Conservation (phyloP, 495 filamentous ascomycete genomes). For the Aspergillus panamensis region DNA sequence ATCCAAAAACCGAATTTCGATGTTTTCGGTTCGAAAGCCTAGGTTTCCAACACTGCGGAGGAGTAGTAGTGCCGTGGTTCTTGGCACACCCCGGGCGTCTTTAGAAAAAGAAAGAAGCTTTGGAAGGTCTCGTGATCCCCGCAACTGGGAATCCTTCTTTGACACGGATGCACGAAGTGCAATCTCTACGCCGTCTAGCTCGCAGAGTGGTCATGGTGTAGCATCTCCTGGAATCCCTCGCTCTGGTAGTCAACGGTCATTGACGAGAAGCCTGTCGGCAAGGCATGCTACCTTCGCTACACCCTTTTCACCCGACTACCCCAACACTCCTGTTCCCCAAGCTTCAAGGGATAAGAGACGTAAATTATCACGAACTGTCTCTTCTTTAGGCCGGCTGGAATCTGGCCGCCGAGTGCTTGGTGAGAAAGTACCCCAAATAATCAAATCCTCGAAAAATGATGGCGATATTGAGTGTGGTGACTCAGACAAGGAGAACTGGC, state of each 20-base stretch:
- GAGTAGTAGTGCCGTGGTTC: slow-evolving; percentile 56
- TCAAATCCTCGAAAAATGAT: slow-evolving; percentile 29
- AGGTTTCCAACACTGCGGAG: slow-evolving; percentile 56
- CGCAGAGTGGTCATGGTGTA: slow-evolving; percentile 64
- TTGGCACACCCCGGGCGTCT: slow-evolving; percentile 31
- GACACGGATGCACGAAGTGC: slow-evolving; percentile 69
- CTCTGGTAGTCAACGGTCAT: slow-evolving; percentile 53
- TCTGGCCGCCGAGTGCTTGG: slow-evolving; percentile 29
- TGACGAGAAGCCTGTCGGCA: slow-evolving; percentile 34
- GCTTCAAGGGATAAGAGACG: slow-evolving; percentile 54
- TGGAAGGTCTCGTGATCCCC: slow-evolving; percentile 76
- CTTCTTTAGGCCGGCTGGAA: slow-evolving; percentile 67
- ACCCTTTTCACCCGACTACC: slow-evolving; percentile 40
- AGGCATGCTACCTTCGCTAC: slow-evolving; percentile 56
- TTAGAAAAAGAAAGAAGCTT: slow-evolving; percentile 40
- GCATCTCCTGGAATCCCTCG: slow-evolving; percentile 70
- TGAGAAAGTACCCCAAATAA: slow-evolving; percentile 11
- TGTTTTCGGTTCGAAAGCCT: slow-evolving; percentile 48
- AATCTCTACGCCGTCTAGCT: slow-evolving; percentile 67
- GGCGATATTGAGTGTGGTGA: slow-evolving; percentile 55
- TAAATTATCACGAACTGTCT: slow-evolving; percentile 60
- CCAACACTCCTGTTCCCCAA: slow-evolving; percentile 42
- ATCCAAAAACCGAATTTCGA: slow-evolving; percentile 51
- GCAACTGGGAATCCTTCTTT: slow-evolving; percentile 80
- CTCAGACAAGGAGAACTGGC: slow-evolving; percentile 95